Evolutionary conservation across 2,329 filamentous ascomycete genomes (phyloP).

Genomic region (Penicillium glabrum): DNA sequence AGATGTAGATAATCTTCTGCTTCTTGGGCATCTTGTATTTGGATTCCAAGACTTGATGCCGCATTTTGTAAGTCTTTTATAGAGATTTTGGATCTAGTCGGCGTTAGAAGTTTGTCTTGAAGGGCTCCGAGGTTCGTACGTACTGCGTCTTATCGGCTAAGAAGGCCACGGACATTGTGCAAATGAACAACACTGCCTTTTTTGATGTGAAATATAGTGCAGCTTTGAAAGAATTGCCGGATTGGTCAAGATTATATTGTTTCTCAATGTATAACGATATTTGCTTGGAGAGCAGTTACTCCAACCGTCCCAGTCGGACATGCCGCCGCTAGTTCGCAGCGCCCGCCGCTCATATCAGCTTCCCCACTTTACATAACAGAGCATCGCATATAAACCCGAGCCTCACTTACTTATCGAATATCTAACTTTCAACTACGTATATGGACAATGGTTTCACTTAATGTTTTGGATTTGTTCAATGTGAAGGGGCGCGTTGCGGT

Average conservation of each 20-base stretch:
- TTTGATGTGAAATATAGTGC: background rate
- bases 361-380: background rate
- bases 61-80: background rate
- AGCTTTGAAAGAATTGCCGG: background rate
- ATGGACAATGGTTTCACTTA: conserved; percentile 15
- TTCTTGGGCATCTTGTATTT: conserved; percentile 1
- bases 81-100: conserved; percentile 1
- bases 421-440: background rate
- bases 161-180: background rate
- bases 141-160: background rate
- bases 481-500: conserved; percentile 47
- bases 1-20: conserved; percentile 22
- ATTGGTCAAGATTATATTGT: background rate
- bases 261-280: background rate
- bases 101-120: background rate
- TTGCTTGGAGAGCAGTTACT: background rate
- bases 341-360: background rate
- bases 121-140: background rate
- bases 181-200: background rate
- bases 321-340: background rate
- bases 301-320: background rate
- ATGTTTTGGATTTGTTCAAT: conserved; percentile 23
- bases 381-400: background rate
- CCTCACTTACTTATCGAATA: background rate
- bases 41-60: background rate